phyloP scores from a whole-genome alignment of 2,329 filamentous ascomycete species.

The Cladosporium sp. region DNA sequence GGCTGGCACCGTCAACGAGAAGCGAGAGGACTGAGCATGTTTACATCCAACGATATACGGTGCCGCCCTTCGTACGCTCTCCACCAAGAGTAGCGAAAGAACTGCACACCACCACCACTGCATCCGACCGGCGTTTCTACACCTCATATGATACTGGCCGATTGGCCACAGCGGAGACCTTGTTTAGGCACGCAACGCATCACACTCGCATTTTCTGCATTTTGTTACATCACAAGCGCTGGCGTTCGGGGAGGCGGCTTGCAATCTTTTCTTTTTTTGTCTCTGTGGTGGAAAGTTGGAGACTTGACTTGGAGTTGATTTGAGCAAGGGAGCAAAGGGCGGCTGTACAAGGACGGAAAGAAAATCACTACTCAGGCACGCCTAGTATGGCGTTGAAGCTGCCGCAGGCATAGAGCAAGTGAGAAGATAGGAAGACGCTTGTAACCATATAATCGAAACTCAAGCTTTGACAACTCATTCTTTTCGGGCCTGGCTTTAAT shows the following conservation, averaged over 20 bases:
- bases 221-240: background rate
- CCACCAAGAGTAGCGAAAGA: background rate
- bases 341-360: background rate
- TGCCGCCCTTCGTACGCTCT: background rate
- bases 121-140: background rate
- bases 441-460: background rate
- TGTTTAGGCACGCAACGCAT: background rate
- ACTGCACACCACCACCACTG: background rate
- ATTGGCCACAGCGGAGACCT: background rate
- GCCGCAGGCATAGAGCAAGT: background rate
- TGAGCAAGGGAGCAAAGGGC: background rate
- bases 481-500: background rate
- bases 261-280: background rate
- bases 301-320: background rate
- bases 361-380: background rate
- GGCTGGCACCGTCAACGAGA: constrained; percentile 73
- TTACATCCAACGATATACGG: background rate
- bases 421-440: background rate
- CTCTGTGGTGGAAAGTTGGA: background rate
- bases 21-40: constrained; percentile 29
- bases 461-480: background rate
- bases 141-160: background rate
- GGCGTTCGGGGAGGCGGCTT: background rate
- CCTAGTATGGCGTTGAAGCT: background rate
- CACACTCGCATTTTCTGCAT: background rate